Conservation (phyloP, 768 basidiomycete genomes). For the Suillus alpinus region DNA sequence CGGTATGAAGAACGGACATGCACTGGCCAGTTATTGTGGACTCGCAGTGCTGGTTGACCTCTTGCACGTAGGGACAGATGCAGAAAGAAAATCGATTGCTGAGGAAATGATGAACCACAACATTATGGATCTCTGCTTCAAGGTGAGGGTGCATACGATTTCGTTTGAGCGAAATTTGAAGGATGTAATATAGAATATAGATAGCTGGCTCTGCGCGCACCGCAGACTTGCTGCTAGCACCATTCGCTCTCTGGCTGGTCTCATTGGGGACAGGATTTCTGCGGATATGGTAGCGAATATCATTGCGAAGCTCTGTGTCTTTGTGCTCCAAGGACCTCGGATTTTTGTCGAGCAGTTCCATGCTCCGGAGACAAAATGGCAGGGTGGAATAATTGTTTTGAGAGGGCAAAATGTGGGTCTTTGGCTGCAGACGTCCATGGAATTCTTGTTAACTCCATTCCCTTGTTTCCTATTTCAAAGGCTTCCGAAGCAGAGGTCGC, state of each 20-base stretch:
- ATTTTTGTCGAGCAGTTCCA: conserved; percentile 18
- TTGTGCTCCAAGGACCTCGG: conserved; percentile 23
- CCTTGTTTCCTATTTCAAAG: not conserved
- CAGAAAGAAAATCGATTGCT: not conserved
- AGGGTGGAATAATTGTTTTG: conserved; percentile 7
- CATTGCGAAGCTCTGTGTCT: conserved; percentile 22
- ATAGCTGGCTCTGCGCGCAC: conserved; percentile 20
- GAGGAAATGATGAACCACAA: conserved; percentile 20
- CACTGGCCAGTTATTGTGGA: conserved; percentile 14
- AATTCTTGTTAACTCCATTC: not conserved
- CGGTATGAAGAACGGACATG: conserved; percentile 5
- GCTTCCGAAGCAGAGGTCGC: conserved; percentile 2
- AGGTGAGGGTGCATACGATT: conserved; percentile 11
- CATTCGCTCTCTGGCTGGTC: conserved; percentile 20
- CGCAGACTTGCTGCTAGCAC: conserved; percentile 16
- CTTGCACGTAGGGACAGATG: conserved; percentile 1
- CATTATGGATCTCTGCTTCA: conserved; percentile 20
- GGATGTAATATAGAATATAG: conserved; percentile 12
- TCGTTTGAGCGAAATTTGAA: not conserved
- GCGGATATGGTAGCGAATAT: conserved; percentile 19
- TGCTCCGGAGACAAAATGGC: conserved; percentile 10
- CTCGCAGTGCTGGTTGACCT: conserved; percentile 1
- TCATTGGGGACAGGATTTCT: conserved; percentile 20
- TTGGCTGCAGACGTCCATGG: not conserved
- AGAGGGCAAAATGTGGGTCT: conserved; percentile 3